Percentiles rank a stretch among this genome's conserved stretches.
Conservation (phyloP, 2,329 filamentous ascomycete species). For the Dendryphion nanum region DNA sequence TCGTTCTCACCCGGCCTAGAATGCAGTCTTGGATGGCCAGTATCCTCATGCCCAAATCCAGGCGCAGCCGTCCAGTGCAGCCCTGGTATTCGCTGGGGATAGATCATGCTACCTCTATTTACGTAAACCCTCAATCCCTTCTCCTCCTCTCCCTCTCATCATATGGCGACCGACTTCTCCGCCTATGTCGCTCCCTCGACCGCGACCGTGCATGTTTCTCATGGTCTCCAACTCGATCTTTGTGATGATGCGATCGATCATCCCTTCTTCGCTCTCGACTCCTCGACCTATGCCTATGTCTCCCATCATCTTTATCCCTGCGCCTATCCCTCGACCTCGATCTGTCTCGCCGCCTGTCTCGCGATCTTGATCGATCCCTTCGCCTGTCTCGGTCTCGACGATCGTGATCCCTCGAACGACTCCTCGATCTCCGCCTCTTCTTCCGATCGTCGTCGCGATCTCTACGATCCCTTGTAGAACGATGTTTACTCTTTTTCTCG, state of each 20-base stretch:
- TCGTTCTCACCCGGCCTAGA: no score
- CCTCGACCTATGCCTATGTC: slow-evolving; percentile 26
- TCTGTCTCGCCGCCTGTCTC: slow-evolving; percentile 23
- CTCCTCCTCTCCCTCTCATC: no score
- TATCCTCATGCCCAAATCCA: no score
- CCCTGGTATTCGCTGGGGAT: no score
- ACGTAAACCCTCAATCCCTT: no score
- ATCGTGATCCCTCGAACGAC: background rate
- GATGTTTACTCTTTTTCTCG: background rate
- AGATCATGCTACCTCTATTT: no score
- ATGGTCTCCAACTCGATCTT: background rate
- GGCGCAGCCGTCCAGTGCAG: no score
- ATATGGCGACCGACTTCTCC: slow-evolving; percentile 20
- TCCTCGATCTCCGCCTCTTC: slow-evolving; percentile 1
- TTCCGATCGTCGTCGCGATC: background rate
- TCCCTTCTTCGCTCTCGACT: slow-evolving; percentile 27
- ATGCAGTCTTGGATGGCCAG: no score
- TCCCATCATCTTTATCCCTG: slow-evolving; percentile 24
- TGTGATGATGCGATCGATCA: slow-evolving; percentile 10
- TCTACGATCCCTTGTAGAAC: background rate
- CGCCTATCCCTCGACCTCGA: slow-evolving; percentile 28
- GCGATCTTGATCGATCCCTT: slow-evolving; percentile 28
- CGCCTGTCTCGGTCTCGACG: slow-evolving; percentile 5
- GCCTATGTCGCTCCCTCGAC: slow-evolving; percentile 21
- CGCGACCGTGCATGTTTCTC: slow-evolving; percentile 17